Percentiles rank a stretch among this genome's conserved stretches.
phyloP scores from a whole-genome alignment of 495 filamentous ascomycete species.

The Aspergillus affinis region DNA sequence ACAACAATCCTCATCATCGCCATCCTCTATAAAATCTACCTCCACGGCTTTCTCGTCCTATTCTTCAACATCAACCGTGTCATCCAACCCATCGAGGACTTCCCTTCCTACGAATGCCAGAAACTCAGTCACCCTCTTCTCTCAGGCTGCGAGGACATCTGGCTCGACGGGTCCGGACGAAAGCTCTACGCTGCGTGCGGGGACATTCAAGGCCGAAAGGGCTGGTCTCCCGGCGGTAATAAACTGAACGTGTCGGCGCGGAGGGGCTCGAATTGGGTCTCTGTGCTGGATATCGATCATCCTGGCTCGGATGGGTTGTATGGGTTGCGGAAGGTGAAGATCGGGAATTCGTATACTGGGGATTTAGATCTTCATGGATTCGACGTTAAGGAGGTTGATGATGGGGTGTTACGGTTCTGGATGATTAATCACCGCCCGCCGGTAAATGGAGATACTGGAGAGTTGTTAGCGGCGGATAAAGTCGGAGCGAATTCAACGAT shows the following conservation, averaged over 20 bases:
- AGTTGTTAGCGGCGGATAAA: slow-evolving; percentile 24
- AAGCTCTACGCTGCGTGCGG: slow-evolving; percentile 37
- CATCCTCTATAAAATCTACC: slow-evolving; percentile 7
- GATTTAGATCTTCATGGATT: slow-evolving; percentile 36
- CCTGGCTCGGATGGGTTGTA: slow-evolving; percentile 23
- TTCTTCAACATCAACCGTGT: slow-evolving; percentile 25
- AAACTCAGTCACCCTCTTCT: slow-evolving; percentile 32
- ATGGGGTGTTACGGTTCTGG: slow-evolving; percentile 28
- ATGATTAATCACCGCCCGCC: slow-evolving; percentile 42
- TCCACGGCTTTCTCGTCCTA: slow-evolving; percentile 17
- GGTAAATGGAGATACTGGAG: slow-evolving; percentile 29
- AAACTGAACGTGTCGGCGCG: slow-evolving; percentile 18
- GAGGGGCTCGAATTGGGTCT: slow-evolving; percentile 29
- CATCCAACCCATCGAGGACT: slow-evolving; percentile 31
- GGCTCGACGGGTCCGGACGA: slow-evolving; percentile 34
- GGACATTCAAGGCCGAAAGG: slow-evolving; percentile 10
- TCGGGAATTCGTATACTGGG: slow-evolving; percentile 12
- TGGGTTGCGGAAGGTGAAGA: slow-evolving; percentile 20
- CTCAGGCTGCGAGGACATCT: slow-evolving; percentile 42
- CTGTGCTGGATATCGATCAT: slow-evolving; percentile 34
- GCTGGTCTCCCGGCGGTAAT: slow-evolving; percentile 21
- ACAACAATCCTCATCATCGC: neutral
- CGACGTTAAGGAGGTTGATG: slow-evolving; percentile 20
- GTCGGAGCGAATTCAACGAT: slow-evolving; percentile 41
- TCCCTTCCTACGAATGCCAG: slow-evolving; percentile 25